A percentile compares a stretch with the other conserved stretches of the same genome.
phyloP scores from a whole-genome alignment of 1,284 basidiomycete genomes.

The Vanrija humicola region DNA sequence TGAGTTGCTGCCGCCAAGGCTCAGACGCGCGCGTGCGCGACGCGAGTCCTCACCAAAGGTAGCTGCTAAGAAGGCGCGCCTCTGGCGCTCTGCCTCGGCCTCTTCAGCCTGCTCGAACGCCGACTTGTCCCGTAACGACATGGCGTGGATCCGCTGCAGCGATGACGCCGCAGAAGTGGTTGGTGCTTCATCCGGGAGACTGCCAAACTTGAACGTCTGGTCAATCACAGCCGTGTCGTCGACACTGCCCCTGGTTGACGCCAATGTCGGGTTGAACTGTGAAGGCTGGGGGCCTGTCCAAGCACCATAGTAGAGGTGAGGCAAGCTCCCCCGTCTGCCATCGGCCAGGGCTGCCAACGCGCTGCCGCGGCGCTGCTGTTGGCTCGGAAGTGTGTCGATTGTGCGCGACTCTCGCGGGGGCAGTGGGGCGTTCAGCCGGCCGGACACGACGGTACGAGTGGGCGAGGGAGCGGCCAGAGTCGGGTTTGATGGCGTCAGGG shows the following conservation, averaged over 20 bases:
- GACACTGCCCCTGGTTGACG: conserved; percentile 28
- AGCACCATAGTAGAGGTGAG: conserved; percentile 36
- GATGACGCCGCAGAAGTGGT: not conserved
- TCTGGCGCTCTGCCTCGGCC: conserved; percentile 47
- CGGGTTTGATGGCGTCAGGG: conserved; percentile 35
- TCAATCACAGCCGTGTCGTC: conserved; percentile 19
- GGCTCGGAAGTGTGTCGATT: conserved; percentile 3
- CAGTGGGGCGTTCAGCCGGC: conserved; percentile 17
- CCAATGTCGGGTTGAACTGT: conserved; percentile 29
- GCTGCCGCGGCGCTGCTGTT: conserved; percentile 5
- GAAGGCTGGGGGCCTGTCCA: conserved; percentile 21
- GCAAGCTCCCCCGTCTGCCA: conserved; percentile 35
- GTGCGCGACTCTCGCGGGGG: conserved; percentile 18
- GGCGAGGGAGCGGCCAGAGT: conserved; percentile 36
- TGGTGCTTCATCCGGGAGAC: not conserved
- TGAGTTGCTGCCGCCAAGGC: conserved; percentile 30
- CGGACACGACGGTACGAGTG: conserved; percentile 29
- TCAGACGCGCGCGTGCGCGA: conserved; percentile 39
- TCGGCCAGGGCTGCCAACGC: conserved; percentile 1
- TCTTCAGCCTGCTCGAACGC: conserved; percentile 40
- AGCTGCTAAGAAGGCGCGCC: conserved; percentile 42
- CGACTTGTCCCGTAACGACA: conserved; percentile 12
- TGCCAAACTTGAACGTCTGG: conserved; percentile 37
- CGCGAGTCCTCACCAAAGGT: conserved; percentile 42
- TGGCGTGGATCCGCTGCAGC: conserved; percentile 8